Base-by-base conservation (phyloP, 1,284 basidiomycete species). In the Phaffia rhodozyma region DNA sequence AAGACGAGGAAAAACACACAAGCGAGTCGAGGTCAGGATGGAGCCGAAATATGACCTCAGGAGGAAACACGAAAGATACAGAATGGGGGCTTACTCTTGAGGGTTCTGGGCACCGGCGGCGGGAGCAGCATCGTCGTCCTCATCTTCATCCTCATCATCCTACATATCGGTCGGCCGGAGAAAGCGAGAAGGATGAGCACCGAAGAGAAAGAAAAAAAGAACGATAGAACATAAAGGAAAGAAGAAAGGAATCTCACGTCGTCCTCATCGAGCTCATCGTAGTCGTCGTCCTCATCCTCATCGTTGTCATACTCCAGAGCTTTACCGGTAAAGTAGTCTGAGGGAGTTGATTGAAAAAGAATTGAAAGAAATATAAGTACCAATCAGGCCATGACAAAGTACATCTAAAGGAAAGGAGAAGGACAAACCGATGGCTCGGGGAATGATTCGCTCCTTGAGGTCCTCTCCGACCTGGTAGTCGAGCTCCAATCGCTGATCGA, bases 391-490 rank as follows among this genome's bases (percentile, higher is more conserved):
- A 13, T 27, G 25, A 53, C 2, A 53, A 16, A 18, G 52, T 53
- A 20, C 5, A 20, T 13, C 11, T 2, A 27, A 13, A 53, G 18
- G 18, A 13, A 53, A 53, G 11, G 11, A 32, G 18, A 43, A 16
- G 13, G 16, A 43, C 52, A 13, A 9, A 32, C 32, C 93, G 69
- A 97, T 81, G 25, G 93, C 93, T 69, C 89, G 89, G 59, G 94
- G 92, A 69, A 97, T 66, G 61, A 87, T 88, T 80, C 92, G 89
- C 77, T 97, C 94, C 80, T 97, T 97, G 72, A 98, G 80, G 77
- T 98, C 94, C 80, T 97, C 94, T 60, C 93, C 94, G 72, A 97
- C 88, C 80, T 97, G 93, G 77, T 97, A 97, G 79, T 98, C 94
- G 69, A 93, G 81, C 80, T 97, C 94, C 61, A 98, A 83, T 73